phyloP scores from a whole-genome alignment of 371 early-diverging fungal genomes.

The Mucor mucedo region DNA sequence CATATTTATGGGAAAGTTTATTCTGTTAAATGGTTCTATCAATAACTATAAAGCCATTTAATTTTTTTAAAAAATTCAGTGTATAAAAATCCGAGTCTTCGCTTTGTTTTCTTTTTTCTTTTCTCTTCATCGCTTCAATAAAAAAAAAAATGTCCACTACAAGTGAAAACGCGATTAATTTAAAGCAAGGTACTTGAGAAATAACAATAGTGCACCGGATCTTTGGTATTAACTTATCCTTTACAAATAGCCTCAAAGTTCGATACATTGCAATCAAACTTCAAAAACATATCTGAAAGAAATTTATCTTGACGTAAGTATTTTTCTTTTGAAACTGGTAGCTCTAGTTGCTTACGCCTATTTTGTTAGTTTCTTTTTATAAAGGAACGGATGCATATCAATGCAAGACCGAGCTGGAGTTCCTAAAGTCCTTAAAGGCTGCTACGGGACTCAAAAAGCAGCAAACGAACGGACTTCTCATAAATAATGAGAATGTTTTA shows the following conservation, averaged over 20 bases:
- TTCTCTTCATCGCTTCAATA: too few relatives aligned
- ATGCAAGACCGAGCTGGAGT: neutral
- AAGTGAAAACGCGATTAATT: neutral
- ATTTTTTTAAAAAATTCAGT: too few relatives aligned
- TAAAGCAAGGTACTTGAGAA: neutral
- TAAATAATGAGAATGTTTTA: conserved; percentile 2
- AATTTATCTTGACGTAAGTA: neutral
- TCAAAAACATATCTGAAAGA: neutral
- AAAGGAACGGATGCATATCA: too few relatives aligned
- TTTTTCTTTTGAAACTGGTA: neutral
- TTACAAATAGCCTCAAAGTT: conserved; percentile 1
- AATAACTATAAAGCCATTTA: too few relatives aligned
- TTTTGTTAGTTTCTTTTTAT: too few relatives aligned
- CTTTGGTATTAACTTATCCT: neutral
- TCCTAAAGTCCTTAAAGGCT: neutral
- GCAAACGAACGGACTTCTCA: neutral
- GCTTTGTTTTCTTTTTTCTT: too few relatives aligned
- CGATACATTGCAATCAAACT: neutral
- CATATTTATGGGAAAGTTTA: too few relatives aligned
- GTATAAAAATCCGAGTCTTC: too few relatives aligned
- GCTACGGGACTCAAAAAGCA: neutral
- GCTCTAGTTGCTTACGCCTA: too few relatives aligned
- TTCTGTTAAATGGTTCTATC: too few relatives aligned
- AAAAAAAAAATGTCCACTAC: neutral
- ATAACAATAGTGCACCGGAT: neutral